Evolutionary conservation across 768 basidiomycete genomes (phyloP).

Genomic region (Gyrodon lividus): DNA sequence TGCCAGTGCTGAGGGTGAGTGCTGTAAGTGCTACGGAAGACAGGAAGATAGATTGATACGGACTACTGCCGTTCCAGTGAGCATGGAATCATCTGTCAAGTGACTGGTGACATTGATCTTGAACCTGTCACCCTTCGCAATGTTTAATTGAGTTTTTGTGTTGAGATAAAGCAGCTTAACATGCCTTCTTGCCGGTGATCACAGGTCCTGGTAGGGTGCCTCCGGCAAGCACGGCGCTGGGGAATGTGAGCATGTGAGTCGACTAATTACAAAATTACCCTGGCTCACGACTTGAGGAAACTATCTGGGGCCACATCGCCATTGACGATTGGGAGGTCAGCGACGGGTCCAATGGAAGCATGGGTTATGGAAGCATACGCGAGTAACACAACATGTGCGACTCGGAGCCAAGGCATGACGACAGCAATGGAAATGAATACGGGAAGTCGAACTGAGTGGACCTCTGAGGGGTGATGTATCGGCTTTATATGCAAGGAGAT

Average conservation of each 20-base stretch:
- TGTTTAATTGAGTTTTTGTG: background rate
- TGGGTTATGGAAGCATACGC: background rate
- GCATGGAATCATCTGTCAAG: constrained; percentile 20
- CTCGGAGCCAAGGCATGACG: constrained; percentile 8
- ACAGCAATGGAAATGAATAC: background rate
- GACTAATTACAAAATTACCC: background rate
- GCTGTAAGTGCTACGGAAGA: background rate
- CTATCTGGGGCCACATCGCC: constrained; percentile 29
- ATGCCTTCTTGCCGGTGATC: constrained; percentile 38
- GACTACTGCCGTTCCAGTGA: constrained; percentile 19
- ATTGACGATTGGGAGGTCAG: constrained; percentile 26
- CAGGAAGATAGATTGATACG: background rate
- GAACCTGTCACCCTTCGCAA: constrained; percentile 13
- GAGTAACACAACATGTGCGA: constrained; percentile 2
- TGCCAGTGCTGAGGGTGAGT: constrained; percentile 22
- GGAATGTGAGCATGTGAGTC: constrained; percentile 9
- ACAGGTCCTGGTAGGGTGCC: constrained; percentile 39
- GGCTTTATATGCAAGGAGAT: background rate
- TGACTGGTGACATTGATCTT: constrained; percentile 13
- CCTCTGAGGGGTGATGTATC: background rate
- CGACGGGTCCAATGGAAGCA: constrained; percentile 17
- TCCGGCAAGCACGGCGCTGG: constrained; percentile 35
- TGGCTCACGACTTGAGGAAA: constrained; percentile 27
- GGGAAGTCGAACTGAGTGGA: background rate
- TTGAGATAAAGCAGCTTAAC: background rate